Evolutionary conservation across 1,139 yeast species (phyloP).

Genomic region (Candida anutae): DNA sequence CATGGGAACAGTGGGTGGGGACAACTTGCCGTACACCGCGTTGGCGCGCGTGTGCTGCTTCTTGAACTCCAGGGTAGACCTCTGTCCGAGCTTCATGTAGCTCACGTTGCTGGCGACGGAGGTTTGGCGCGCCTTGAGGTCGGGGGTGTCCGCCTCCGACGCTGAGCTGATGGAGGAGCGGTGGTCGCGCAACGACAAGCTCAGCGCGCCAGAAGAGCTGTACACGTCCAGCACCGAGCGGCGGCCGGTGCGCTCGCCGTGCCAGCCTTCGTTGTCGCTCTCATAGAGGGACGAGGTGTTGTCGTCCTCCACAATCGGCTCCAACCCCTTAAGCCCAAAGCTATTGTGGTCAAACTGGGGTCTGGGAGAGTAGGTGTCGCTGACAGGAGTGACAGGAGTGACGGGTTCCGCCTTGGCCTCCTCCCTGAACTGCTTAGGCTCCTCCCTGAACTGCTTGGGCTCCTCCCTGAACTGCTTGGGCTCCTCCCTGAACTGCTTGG

Average conservation of each 20-base stretch:
- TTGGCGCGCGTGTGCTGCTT: too few relatives aligned
- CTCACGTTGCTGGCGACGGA: slow-evolving; percentile 10
- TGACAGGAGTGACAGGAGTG: slow-evolving; percentile 5
- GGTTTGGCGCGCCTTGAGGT: slow-evolving; percentile 5
- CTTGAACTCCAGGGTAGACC: not conserved
- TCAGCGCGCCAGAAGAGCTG: slow-evolving; percentile 27
- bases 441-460: too few relatives aligned
- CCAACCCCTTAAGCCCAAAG: slow-evolving; percentile 31
- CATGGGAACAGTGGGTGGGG: not conserved
- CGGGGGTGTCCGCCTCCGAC: slow-evolving; percentile 11
- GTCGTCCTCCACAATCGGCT: slow-evolving; percentile 35
- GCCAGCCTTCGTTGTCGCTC: slow-evolving; percentile 21
- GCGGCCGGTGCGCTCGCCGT: not conserved
- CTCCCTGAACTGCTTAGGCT: too few relatives aligned
- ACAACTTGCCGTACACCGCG: too few relatives aligned
- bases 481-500: too few relatives aligned
- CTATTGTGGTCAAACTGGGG: slow-evolving; percentile 18
- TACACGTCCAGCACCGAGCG: slow-evolving; percentile 15
- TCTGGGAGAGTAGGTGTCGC: slow-evolving; percentile 3
- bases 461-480: too few relatives aligned
- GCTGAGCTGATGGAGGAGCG: slow-evolving; percentile 17
- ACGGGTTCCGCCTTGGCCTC: too few relatives aligned
- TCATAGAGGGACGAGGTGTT: slow-evolving; percentile 29
- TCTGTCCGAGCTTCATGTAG: slow-evolving; percentile 4
- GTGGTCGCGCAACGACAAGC: slow-evolving; percentile 36